A percentile compares a stretch with the other conserved stretches of the same genome.
Conservation (phyloP, 495 filamentous ascomycete genomes). For the Thermothielavioides terrestris region DNA sequence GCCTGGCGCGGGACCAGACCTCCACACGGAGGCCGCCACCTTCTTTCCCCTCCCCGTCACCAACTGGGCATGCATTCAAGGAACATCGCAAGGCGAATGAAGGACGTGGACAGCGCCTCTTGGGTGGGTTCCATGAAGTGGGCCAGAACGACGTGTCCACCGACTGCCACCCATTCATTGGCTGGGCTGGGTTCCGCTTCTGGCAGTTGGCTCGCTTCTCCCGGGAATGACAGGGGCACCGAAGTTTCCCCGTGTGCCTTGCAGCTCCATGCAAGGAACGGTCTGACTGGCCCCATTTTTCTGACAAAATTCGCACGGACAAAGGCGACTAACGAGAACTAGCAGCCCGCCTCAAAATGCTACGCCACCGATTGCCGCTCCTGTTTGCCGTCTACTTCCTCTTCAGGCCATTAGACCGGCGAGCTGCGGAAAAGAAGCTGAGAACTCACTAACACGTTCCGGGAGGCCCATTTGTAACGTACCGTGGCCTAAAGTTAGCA, state of each 20-base stretch:
- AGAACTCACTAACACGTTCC: background rate
- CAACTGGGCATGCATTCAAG: background rate
- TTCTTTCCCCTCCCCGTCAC: constrained; percentile 4
- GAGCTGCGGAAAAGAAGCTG: background rate
- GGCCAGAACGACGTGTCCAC: constrained; percentile 9
- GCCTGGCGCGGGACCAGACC: background rate
- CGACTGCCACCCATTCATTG: constrained; percentile 6
- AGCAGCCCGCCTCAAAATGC: background rate
- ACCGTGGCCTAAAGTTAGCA: background rate
- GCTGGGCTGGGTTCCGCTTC: constrained; percentile 10
- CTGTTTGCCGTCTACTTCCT: constrained; percentile 10
- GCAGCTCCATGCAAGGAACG: constrained; percentile 20
- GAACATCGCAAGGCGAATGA: background rate
- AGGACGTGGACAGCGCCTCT: constrained; percentile 4
- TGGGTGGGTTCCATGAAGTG: constrained; percentile 4
- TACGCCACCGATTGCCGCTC: constrained; percentile 6
- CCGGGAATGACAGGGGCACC: constrained; percentile 8
- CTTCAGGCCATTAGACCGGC: background rate
- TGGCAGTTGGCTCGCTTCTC: constrained; percentile 16
- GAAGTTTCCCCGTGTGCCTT: constrained; percentile 15
- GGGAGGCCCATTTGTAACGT: background rate
- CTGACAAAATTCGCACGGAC: constrained; percentile 1
- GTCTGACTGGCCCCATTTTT: constrained; percentile 10
- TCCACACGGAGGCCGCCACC: constrained; percentile 12
- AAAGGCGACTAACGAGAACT: background rate